Percentiles rank a stretch among this genome's conserved stretches.
Evolutionary conservation across 495 filamentous ascomycete genomes (phyloP).

Genomic region (Cercophora newfieldiana): DNA sequence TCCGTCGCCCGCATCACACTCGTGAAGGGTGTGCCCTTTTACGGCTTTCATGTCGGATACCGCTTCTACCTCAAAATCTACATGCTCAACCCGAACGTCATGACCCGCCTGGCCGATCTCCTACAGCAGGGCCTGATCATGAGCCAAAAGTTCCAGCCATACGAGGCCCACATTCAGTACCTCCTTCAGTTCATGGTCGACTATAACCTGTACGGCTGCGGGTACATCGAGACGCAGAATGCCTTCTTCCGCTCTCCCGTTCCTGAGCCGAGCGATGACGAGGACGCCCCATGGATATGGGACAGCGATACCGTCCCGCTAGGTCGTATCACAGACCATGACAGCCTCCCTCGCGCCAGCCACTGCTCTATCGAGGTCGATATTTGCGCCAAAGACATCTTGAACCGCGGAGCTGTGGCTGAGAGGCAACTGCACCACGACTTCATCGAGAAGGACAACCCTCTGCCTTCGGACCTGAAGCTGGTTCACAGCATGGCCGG

Average conservation of each 20-base stretch:
- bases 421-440: constrained; percentile 81
- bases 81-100: constrained; percentile 78
- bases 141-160: constrained; percentile 80
- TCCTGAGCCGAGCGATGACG: constrained; percentile 60
- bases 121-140: constrained; percentile 83
- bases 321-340: constrained; percentile 57
- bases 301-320: constrained; percentile 62
- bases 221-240: constrained; percentile 64
- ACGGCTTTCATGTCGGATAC: constrained; percentile 92
- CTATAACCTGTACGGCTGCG: constrained; percentile 93
- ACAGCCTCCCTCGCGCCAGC: constrained; percentile 70
- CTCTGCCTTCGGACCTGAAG: constrained; percentile 66
- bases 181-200: constrained; percentile 96
- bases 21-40: constrained; percentile 93
- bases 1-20: constrained; percentile 89
- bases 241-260: constrained; percentile 74
- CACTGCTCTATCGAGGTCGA: constrained; percentile 89
- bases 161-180: constrained; percentile 90
- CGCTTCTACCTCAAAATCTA: constrained; percentile 92
- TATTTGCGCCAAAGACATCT: constrained; percentile 81
- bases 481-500: constrained; percentile 90
- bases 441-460: constrained; percentile 73
- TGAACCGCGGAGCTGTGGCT: constrained; percentile 74
- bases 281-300: constrained; percentile 68
- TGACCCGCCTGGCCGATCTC: constrained; percentile 79